A percentile compares a stretch with the other conserved stretches of the same genome.
phyloP scores from a whole-genome alignment of 78 protist species.

The Protostelium mycophagum region DNA sequence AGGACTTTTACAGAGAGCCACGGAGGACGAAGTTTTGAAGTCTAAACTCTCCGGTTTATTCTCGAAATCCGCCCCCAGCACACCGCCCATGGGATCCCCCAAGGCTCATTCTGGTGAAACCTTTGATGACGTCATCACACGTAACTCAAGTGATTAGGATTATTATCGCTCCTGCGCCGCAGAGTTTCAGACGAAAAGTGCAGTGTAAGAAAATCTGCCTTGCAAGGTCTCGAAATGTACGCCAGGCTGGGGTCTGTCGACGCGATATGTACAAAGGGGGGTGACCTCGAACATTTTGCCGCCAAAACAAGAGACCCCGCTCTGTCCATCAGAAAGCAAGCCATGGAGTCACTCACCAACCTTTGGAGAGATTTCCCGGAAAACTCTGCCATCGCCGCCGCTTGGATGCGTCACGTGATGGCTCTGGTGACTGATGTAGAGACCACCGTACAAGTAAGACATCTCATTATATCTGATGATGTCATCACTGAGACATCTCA shows the following conservation, averaged over 20 bases:
- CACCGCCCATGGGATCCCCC: neutral
- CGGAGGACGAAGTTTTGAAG: neutral
- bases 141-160: conserved; percentile 14
- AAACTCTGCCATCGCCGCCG: conserved; percentile 6
- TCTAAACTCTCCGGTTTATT: neutral
- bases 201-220: conserved; percentile 55
- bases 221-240: conserved; percentile 48
- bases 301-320: conserved; percentile 26
- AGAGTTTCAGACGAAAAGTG: conserved; percentile 52
- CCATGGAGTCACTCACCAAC: conserved; percentile 8
- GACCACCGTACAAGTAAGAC: neutral
- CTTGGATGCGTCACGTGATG: conserved; percentile 36
- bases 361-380: neutral
- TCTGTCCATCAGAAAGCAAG: conserved; percentile 45
- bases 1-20: neutral
- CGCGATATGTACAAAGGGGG: neutral
- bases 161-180: conserved; percentile 15
- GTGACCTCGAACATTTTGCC: neutral
- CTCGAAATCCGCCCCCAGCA: neutral
- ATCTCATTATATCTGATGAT: neutral
- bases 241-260: neutral
- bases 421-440: conserved; percentile 41
- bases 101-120: neutral
- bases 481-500: no score
- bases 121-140: neutral